Evolutionary conservation across 257 asterid genomes (phyloP).

Genomic region (Forsythia suspensa): DNA sequence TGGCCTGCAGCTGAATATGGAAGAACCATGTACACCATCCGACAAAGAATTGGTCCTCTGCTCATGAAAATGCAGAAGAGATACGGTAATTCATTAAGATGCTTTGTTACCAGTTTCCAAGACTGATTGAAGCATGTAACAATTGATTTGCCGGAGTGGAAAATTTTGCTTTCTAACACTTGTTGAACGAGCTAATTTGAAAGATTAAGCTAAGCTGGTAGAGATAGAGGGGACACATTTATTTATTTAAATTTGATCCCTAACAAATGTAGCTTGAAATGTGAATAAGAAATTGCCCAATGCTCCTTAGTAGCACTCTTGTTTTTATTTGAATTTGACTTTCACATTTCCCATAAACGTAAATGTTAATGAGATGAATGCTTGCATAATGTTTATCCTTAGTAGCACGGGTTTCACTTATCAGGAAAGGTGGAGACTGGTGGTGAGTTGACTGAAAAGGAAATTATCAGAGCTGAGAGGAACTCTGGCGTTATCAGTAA

Average conservation of each 20-base stretch:
- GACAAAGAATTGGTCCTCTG: constrained; percentile 85
- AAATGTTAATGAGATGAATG: background rate
- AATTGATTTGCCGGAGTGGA: too few species aligned
- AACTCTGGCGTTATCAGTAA: constrained; percentile 73
- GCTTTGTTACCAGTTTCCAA: background rate
- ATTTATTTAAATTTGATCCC: too few species aligned
- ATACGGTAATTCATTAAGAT: constrained; percentile 49
- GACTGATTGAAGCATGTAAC: background rate
- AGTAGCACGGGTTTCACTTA: background rate
- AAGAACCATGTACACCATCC: constrained; percentile 92
- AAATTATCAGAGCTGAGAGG: constrained; percentile 80
- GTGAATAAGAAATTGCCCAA: background rate
- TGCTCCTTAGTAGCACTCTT: too few species aligned
- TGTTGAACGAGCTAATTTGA: too few species aligned
- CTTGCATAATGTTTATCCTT: background rate
- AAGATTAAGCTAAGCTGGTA: too few species aligned
- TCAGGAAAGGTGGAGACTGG: constrained; percentile 69
- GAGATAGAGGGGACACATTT: too few species aligned
- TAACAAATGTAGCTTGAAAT: background rate
- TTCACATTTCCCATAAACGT: background rate
- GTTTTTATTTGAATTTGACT: background rate
- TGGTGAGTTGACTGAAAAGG: constrained; percentile 87
- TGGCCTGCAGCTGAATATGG: constrained; percentile 99
- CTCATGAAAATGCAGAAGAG: constrained; percentile 88
- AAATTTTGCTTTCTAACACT: too few species aligned